Percentiles rank a stretch among this genome's conserved stretches.
Evolutionary conservation across 129 eudicot genomes (phyloP).

Genomic region (Chrysanthemum lavandulifolium): DNA sequence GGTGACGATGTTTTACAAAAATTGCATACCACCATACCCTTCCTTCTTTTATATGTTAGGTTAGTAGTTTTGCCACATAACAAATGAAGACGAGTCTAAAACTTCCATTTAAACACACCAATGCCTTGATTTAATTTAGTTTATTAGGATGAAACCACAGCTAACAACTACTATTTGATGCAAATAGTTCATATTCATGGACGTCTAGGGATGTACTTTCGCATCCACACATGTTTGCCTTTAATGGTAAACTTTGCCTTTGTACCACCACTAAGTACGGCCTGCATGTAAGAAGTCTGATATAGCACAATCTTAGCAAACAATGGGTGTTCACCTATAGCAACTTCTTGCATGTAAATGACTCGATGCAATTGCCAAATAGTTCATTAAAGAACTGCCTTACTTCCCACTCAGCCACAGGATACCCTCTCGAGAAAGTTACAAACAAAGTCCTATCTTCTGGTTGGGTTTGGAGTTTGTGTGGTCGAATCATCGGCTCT

Average conservation of each 20-base stretch:
- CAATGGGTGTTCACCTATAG: conserved; percentile 43
- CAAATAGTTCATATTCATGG: neutral
- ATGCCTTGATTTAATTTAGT: too few species aligned
- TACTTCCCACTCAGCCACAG: conserved; percentile 54
- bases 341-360: conserved; percentile 52
- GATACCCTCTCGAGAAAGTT: conserved; percentile 77
- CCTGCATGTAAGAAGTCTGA: conserved; percentile 21
- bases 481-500: neutral
- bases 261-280: conserved; percentile 40
- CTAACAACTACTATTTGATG: neutral
- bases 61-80: too few species aligned
- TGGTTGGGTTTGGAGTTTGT: conserved; percentile 8
- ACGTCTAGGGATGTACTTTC: conserved; percentile 47
- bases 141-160: too few species aligned
- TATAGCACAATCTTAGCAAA: conserved; percentile 57
- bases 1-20: too few species aligned
- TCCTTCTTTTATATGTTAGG: too few species aligned
- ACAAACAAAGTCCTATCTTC: conserved; percentile 59
- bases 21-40: too few species aligned
- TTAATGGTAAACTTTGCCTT: conserved; percentile 65
- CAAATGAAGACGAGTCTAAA: too few species aligned
- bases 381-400: conserved; percentile 34
- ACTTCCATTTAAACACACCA: too few species aligned
- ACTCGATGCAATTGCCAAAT: conserved; percentile 61
- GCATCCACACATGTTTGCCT: conserved; percentile 87